Percentiles rank a stretch among this genome's conserved stretches.
These are phyloP conservation scores for Colletotrichum siamense DNA, from an alignment of 2,329 filamentous ascomycete species.

Conservation along the genomic window DNA sequence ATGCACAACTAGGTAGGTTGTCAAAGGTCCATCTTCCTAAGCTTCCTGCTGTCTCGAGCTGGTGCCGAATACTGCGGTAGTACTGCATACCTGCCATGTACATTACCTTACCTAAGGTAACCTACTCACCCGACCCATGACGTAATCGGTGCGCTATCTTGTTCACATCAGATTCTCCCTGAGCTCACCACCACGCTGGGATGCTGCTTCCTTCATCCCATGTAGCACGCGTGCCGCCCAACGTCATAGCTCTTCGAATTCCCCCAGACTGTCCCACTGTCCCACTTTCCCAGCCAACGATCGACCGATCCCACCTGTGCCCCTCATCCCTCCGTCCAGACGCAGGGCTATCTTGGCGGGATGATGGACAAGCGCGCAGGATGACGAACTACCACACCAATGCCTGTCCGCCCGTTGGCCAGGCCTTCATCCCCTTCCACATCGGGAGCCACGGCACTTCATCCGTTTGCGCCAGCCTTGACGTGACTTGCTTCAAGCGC, in stretches of 20 bases:
- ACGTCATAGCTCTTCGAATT: conserved; percentile 7
- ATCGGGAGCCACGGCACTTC: background rate
- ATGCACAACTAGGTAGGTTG: background rate
- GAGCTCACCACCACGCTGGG: background rate
- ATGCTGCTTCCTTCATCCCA: background rate
- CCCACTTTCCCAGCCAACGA: background rate
- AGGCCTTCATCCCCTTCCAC: background rate
- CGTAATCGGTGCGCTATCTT: background rate
- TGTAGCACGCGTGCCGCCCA: background rate
- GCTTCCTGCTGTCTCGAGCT: background rate
- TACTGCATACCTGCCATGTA: background rate
- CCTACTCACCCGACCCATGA: background rate
- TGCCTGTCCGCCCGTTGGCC: background rate
- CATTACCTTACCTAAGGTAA: background rate
- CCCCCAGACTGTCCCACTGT: background rate
- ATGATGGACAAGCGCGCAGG: conserved; percentile 2
- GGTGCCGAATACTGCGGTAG: background rate
- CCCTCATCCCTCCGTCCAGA: background rate
- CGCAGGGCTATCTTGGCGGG: conserved; percentile 6
- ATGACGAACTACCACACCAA: conserved; percentile 11
- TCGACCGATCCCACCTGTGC: background rate
- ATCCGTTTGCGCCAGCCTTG: conserved; percentile 10
- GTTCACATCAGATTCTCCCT: background rate
- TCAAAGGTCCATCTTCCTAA: background rate
- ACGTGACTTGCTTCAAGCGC: background rate